phyloP scores from a whole-genome alignment of 345 rosid species.

The Anacardium occidentale region DNA sequence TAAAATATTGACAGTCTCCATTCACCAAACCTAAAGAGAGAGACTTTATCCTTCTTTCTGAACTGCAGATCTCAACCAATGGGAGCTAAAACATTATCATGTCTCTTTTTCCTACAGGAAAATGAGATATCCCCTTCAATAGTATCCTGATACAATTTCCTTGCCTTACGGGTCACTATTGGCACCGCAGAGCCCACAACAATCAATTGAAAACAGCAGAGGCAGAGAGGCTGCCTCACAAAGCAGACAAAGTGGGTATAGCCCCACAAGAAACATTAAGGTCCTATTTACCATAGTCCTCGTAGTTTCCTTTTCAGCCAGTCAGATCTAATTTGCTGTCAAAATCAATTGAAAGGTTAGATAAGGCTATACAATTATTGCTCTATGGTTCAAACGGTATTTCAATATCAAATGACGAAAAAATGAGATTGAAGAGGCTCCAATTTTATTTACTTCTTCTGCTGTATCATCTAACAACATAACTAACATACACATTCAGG shows the following conservation, averaged over 20 bases:
- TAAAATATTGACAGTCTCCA: neutral
- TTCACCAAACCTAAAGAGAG: slow-evolving; percentile 4
- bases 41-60: neutral
- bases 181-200: neutral
- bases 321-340: slow-evolving; percentile 6
- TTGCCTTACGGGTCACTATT: neutral
- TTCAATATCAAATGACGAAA: slow-evolving; percentile 1
- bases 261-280: neutral
- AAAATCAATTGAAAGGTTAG: slow-evolving; percentile 2
- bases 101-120: neutral
- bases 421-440: neutral
- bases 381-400: neutral
- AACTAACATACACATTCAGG: too few species aligned
- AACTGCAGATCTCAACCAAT: neutral
- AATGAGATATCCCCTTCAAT: neutral
- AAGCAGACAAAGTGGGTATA: neutral
- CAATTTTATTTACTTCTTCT: neutral
- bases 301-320: slow-evolving; percentile 1
- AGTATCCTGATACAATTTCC: neutral
- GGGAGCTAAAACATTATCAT: neutral
- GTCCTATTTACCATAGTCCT: neutral
- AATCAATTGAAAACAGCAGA: slow-evolving; percentile 1
- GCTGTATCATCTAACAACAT: too few species aligned
- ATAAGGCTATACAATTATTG: neutral
- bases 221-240: neutral